These are phyloP conservation scores for Clonostachys rosea DNA, from an alignment of 2,329 filamentous ascomycete species.

Conservation along the genomic window DNA sequence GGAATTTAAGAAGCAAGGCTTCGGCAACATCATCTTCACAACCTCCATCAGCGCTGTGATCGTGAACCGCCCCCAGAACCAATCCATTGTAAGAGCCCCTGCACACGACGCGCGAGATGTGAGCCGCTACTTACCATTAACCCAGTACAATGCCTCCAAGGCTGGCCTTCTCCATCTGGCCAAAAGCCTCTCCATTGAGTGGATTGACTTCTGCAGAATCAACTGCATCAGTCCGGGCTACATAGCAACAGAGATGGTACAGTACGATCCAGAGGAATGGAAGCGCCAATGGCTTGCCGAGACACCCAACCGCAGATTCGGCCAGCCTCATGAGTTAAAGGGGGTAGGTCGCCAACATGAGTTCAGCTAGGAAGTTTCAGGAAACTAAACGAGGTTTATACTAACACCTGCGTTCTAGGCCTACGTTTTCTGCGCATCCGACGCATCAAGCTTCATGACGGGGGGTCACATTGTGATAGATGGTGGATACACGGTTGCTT, in stretches of 20 bases:
- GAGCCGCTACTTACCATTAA: conserved; percentile 26
- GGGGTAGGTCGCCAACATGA: conserved; percentile 49
- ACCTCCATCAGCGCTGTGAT: conserved; percentile 33
- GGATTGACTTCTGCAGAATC: conserved; percentile 36
- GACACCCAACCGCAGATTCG: conserved; percentile 21
- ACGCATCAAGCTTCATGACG: conserved; percentile 44
- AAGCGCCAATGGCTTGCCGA: no score
- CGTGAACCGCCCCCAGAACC: conserved; percentile 66
- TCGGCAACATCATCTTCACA: conserved; percentile 31
- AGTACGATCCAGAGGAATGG: conserved; percentile 7
- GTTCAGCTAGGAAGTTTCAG: conserved; percentile 56
- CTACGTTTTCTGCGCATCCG: conserved; percentile 24
- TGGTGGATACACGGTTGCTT: conserved; percentile 21
- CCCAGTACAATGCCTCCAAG: conserved; percentile 65
- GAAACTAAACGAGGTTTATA: conserved; percentile 43
- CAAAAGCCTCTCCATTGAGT: conserved; percentile 66
- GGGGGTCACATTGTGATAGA: conserved; percentile 44
- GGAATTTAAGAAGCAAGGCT: conserved; percentile 24
- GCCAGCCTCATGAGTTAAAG: conserved; percentile 45
- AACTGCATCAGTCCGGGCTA: conserved; percentile 1
- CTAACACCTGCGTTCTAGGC: conserved; percentile 29
- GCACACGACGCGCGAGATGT: no score
- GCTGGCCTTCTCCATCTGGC: conserved; percentile 55
- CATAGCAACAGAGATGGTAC: conserved; percentile 31
- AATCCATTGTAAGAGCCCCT: conserved; percentile 34